These are phyloP conservation scores for Fusarium stilboides DNA, from an alignment of 2,329 filamentous ascomycete genomes.

Conservation along the genomic window DNA sequence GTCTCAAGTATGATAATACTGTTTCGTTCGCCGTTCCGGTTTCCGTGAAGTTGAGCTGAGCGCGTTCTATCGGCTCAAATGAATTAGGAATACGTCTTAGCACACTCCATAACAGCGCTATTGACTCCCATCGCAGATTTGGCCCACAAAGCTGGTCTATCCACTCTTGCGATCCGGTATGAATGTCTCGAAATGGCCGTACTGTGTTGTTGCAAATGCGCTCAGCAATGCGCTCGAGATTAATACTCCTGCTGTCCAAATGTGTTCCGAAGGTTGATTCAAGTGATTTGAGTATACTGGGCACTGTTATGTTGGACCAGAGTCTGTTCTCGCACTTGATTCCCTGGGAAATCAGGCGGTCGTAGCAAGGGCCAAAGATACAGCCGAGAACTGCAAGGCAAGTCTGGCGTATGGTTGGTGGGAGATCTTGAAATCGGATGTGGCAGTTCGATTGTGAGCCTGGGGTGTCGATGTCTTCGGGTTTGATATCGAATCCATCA, in stretches of 20 bases:
- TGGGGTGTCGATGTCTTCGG: background rate
- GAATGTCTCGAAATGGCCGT: background rate
- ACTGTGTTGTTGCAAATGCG: conserved; percentile 2
- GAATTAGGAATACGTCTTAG: background rate
- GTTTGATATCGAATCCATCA: background rate
- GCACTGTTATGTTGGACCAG: conserved; percentile 17
- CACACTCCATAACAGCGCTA: conserved; percentile 18
- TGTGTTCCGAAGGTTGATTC: background rate
- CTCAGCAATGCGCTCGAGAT: conserved; percentile 1
- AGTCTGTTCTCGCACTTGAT: conserved; percentile 9
- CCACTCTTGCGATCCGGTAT: conserved; percentile 11
- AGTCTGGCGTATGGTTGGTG: background rate
- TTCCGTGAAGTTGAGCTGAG: background rate
- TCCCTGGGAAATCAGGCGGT: background rate
- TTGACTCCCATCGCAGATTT: conserved; percentile 11
- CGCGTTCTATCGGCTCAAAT: background rate
- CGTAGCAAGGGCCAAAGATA: conserved; percentile 1
- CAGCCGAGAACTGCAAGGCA: background rate
- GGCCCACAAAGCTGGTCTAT: conserved; percentile 7
- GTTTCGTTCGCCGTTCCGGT: background rate
- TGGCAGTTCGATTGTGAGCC: background rate
- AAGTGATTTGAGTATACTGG: background rate
- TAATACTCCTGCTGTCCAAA: fast-evolving
- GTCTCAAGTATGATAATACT: background rate
- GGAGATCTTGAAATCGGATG: conserved; percentile 3